Base-by-base conservation (phyloP, 371 early-diverging fungal genomes). In the Mortierella sp. region DNA sequence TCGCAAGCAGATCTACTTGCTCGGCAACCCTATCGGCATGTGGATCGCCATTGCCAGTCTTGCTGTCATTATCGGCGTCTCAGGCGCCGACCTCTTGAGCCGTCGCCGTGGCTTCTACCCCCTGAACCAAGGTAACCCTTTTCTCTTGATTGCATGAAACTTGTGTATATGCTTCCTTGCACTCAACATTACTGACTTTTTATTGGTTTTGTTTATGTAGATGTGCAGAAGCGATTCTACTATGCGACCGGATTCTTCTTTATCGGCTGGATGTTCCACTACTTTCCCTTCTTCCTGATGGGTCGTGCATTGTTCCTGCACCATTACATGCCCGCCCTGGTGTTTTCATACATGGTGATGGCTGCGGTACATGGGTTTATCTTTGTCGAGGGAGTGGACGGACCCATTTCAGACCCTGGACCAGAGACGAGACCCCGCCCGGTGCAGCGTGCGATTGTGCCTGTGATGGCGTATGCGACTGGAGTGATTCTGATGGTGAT, bases 11-110 rank as follows among this genome's bases (percentile, higher is more conserved):
- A 97, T 99, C 73, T 99, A 99, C 85, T 88, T 99, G 85, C 87
- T 99, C 47, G 99, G 99, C 16, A 99, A 99, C 88, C 95, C 99
- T 0, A 74, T 97, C 65, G 93, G 95, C 9, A 99, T 99, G 98
- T 99, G 97, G 93, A 58, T 94, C 11, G 87, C 88, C 73, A 69
- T 91, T 77, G 78, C 87, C 44, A 77, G 90, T 73, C 65, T 91
- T 41, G 87, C 95, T 67, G 91, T 93, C 43, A 89, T 90, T 70
- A 90, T 70, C 53, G 87, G 88, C 78, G 73, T 91, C 6, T 61
- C 90, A 71, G 82, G 91, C 8, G 90, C 89, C 2, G 95, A 95
- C 85, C 80, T 90, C 1, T 68, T 97, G 19, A 88, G 94, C 34
- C 87, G 91, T 65, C 90, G 94, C 66, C 85, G 96, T 52, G 95